Evolutionary conservation across 139 green algal species (phyloP), one percentile per base, ranked within the genome.

Genomic region (Coccomyxa sp.): DNA sequence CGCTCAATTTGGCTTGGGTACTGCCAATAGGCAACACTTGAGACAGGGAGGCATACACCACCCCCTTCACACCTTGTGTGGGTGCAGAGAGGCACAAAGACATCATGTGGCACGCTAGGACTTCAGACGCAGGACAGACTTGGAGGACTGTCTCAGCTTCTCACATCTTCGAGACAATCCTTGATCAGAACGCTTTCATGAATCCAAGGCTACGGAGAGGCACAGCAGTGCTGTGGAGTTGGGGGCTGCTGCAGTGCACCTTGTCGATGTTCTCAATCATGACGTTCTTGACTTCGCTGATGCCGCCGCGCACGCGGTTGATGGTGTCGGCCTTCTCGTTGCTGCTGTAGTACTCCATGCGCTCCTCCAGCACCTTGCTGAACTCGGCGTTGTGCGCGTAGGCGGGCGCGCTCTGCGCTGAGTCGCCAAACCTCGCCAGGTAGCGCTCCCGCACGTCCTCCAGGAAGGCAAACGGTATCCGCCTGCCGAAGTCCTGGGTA

Each of bases 211-310:
- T n/a, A n/a, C n/a, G n/a, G n/a, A n/a, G n/a, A n/a, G n/a, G n/a
- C n/a, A n/a, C n/a, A n/a, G n/a, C n/a, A n/a, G n/a, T n/a, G n/a
- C n/a, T n/a, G n/a, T n/a, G n/a, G n/a, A n/a, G n/a, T n/a, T n/a
- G n/a, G n/a, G n/a, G n/a, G n/a, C n/a, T n/a, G n/a, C n/a, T n/a
- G n/a, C n/a, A n/a, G n/a, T n/a, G n/a, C 64, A 88, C 86, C 79
- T 88, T 94, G 22, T 97, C 93, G 55, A 98, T 97, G 86, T 97
- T 97, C 72, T 96, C 88, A 44, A 97, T 84, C 92, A 97, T 97
- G 54, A 98, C 89, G 41, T 91, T 89, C 82, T 94, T 93, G 27
- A 97, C 90, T 58, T 97, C 92, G 33, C 86, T 72, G 29, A 97
- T 90, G 68, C 93, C 92, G 2, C 88, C 87, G 0, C 82, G 76